Percentiles rank a stretch among this genome's conserved stretches.
These are phyloP conservation scores for Fusarium zealandicum DNA, from an alignment of 2,329 filamentous ascomycete species.

Conservation along the genomic window DNA sequence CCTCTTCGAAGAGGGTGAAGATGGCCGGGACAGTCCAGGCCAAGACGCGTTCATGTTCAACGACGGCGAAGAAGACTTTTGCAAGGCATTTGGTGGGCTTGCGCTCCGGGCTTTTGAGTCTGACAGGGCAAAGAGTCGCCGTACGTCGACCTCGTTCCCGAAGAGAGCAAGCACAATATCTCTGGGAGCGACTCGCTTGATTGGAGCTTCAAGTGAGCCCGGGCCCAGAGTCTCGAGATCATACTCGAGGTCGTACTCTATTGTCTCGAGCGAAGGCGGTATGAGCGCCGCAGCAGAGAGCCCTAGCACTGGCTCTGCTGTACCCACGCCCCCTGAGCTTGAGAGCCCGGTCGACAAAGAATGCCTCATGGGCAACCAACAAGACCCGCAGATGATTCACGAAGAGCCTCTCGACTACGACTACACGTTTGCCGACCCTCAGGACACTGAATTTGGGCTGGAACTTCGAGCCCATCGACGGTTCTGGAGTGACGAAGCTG, in stretches of 20 bases:
- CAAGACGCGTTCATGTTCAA: slow-evolving; percentile 21
- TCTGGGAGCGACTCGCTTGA: slow-evolving; percentile 30
- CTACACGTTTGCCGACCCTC: slow-evolving; percentile 43
- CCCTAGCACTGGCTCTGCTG: slow-evolving; percentile 46
- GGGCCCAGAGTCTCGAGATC: slow-evolving; percentile 27
- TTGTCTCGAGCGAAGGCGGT: slow-evolving; percentile 48
- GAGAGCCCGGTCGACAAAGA: slow-evolving; percentile 44
- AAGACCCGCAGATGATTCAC: slow-evolving; percentile 19
- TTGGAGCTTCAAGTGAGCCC: slow-evolving; percentile 26
- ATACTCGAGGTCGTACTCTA: slow-evolving; percentile 42
- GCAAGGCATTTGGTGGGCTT: slow-evolving; percentile 49
- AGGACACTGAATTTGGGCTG: slow-evolving; percentile 45
- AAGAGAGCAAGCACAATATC: slow-evolving; percentile 39
- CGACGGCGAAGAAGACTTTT: slow-evolving; percentile 42
- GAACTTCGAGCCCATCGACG: slow-evolving; percentile 48
- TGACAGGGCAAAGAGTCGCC: slow-evolving; percentile 35
- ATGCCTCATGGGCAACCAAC: slow-evolving; percentile 35
- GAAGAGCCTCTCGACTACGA: slow-evolving; percentile 41
- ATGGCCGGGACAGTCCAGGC: slow-evolving; percentile 30
- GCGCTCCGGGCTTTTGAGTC: slow-evolving; percentile 44
- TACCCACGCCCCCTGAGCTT: slow-evolving; percentile 49
- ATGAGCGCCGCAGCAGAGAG: slow-evolving; percentile 48
- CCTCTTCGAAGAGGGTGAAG: slow-evolving; percentile 40
- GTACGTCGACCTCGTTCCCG: slow-evolving; percentile 25
- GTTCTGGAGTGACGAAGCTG: slow-evolving; percentile 45